Evolutionary conservation across 176 grass and related monocot genomes (phyloP).

Genomic region (Musa schizocarpa): DNA sequence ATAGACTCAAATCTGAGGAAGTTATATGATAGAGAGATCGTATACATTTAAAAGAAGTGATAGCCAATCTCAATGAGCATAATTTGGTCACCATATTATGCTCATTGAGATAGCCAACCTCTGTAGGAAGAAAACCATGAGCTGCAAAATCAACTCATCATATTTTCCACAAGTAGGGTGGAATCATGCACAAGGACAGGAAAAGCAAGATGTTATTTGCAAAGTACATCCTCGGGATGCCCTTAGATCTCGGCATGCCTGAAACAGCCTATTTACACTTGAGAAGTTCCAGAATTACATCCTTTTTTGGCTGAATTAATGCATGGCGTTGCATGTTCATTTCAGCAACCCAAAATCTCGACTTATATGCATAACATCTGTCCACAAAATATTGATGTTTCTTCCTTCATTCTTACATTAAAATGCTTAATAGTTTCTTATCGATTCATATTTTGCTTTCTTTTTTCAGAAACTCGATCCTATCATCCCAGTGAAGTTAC

Average conservation of each 20-base stretch:
- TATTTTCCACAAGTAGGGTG: background rate
- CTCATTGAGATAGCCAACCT: too few relatives aligned
- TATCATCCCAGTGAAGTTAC: conserved; percentile 33
- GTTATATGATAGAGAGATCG: background rate
- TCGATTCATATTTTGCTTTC: background rate
- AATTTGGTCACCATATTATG: background rate
- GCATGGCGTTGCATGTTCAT: background rate
- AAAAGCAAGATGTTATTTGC: background rate
- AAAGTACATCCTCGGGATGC: background rate
- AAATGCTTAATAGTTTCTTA: background rate
- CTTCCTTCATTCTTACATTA: background rate
- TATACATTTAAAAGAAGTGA: background rate
- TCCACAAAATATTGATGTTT: background rate
- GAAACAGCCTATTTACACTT: background rate
- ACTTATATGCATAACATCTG: background rate
- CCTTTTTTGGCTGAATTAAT: background rate
- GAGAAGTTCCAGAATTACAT: background rate
- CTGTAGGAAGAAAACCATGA: too few relatives aligned
- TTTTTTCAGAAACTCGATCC: conserved; percentile 37
- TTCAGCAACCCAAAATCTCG: background rate
- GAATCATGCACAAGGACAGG: background rate
- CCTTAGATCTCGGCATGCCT: background rate
- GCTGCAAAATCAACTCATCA: background rate
- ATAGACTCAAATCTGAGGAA: background rate
- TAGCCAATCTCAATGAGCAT: background rate